Base-by-base conservation (phyloP, 441 rosid genomes). In the Croton laevigatus region DNA sequence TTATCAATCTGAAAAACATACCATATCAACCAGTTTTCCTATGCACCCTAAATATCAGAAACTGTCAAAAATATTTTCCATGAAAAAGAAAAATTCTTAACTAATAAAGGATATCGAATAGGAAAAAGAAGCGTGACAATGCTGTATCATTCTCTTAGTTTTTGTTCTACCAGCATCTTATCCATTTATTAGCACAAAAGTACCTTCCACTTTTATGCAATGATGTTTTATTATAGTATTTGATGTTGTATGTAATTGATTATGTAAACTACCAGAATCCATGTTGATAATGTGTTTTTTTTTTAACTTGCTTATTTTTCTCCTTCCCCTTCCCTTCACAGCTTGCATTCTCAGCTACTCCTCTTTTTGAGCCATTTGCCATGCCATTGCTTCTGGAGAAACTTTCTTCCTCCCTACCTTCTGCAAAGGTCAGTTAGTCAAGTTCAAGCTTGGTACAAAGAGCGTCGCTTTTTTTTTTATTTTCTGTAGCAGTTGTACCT, bases 321-420 rank as follows among this genome's bases (percentile, higher is more conserved):
- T 71, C 54, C 58, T 72, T 32, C 32, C 20, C 22, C 59, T 62
- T 13, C 70, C 46, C 73, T 73, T 49, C 57, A 62, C 88, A 92
- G 99, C 77, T 73, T 73, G 94, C 99, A 59, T 77, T 92, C 77
- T 84, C 96, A 42, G 86, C 94, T 17, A 85, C 98, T 0, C 87
- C 98, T 40, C 85, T 90, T 57, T 90, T 89, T 79, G 99, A 90
- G 82, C 96, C 99, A 65, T 94, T 81, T 83, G 87, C 86, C 74
- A 74, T 92, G 75, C 98, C 94, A 0, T 80, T 94, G 78, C 90
- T 94, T 72, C 91, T 94, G 68, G 98, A 90, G 81, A 94, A 94
- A 75, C 96, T 94, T 72, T 89, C 97, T 57, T 92, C 99, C 71
- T 82, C 96, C 70, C 80, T 94, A 79, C 86, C 86, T 42, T 81